Base-by-base conservation (phyloP, 139 green algal genomes). In the Tetradesmus obliquus region DNA sequence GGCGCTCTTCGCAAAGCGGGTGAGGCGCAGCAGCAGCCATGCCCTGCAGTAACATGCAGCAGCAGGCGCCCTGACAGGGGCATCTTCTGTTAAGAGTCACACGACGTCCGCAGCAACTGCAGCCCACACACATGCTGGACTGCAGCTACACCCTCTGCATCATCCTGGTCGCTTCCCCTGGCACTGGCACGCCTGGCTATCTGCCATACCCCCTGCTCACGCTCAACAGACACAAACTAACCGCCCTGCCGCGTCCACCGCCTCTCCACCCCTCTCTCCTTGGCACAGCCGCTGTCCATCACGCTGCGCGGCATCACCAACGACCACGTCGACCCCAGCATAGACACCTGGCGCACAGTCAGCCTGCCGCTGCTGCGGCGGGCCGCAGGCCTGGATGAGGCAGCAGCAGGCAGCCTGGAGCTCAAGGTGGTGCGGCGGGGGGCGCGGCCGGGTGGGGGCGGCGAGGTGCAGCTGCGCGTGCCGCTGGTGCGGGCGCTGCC, bases 241-340 rank as follows among this genome's bases (percentile, higher is more conserved):
- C 13, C 20, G 5, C 54, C n/a, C 20, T n/a, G 17, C n/a, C 83
- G 55, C n/a, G 83, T 5, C 45, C 45, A 51, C 62, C n/a, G 5
- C 55, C 88, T 20, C 12, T 66, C 45, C 88, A 58, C 22, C 5
- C 32, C 32, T 17, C 6, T 45, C 15, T 17, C 60, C 79, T 32
- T 45, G 32, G 32, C 32, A 45, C 95, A 97, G 95, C 95, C 97
- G 3, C 91, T 99, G 53, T 92, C 89, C n/a, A 97, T 98, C 76
- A 98, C 95, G 13, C 93, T 99, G 55, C 87, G 82, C 10, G 97
- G 98, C n/a, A 94, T 99, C 62, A 99, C 98, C 69, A 99, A 99
- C 88, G 97, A 98, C 87, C 86, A 86, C 9, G 60, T 94, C 2
- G 98, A 99, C 92, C 94, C 95, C 1, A 93, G 94, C 24, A 94